Evolutionary conservation across 2,329 filamentous ascomycete genomes (phyloP).

Genomic region (Chaetomiaceae sp.): DNA sequence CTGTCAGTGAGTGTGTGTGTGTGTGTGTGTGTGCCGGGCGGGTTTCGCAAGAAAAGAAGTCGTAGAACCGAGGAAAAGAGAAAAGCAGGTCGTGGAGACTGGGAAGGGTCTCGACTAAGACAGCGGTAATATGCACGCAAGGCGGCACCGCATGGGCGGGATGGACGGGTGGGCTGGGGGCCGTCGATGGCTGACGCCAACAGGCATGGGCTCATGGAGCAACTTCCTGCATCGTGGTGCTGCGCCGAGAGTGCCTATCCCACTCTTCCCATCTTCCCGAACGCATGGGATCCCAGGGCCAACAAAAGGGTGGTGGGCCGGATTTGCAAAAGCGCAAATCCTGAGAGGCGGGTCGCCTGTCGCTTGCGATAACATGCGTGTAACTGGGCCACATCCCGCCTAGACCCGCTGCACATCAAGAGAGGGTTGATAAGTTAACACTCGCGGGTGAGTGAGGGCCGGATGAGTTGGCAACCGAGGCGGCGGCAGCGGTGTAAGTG

Average conservation of each 20-base stretch:
- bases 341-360: slow-evolving; percentile 12
- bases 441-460: neutral
- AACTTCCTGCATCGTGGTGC: no score
- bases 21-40: neutral
- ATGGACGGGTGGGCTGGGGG: no score
- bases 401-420: no score
- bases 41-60: no score
- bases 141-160: neutral
- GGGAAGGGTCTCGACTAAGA: slow-evolving; percentile 10
- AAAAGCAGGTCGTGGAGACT: neutral
- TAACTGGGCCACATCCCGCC: slow-evolving; percentile 6
- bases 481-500: neutral
- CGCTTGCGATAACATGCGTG: slow-evolving; percentile 8
- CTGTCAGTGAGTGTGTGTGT: no score
- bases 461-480: no score
- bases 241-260: neutral
- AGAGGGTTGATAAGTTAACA: no score
- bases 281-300: slow-evolving; percentile 11
- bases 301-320: slow-evolving; percentile 4
- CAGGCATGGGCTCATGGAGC: no score
- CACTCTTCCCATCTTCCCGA: slow-evolving; percentile 7
- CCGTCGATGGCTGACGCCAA: no score
- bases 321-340: slow-evolving; percentile 14
- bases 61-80: neutral
- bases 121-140: slow-evolving; percentile 12